Evolutionary conservation across 2,329 filamentous ascomycete genomes (phyloP).

Genomic region (Dactylonectria macrodidyma): DNA sequence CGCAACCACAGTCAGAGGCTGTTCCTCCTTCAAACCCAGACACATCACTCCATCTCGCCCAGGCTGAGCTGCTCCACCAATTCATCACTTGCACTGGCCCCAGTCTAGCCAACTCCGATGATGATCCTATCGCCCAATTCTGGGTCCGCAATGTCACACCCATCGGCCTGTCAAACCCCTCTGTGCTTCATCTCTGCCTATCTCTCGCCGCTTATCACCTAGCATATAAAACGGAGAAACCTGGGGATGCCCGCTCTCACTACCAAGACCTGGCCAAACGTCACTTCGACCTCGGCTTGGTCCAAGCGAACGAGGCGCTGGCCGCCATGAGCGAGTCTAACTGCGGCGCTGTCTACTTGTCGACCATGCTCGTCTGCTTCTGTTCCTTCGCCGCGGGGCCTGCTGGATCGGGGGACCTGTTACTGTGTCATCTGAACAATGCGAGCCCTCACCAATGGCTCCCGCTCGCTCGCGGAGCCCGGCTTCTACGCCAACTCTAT

Average conservation of each 20-base stretch:
- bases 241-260: too few species aligned
- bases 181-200: constrained; percentile 3
- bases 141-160: constrained; percentile 1
- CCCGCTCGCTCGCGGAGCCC: neutral
- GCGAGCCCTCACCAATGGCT: constrained; percentile 4
- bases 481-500: neutral
- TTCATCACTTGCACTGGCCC: constrained; percentile 11
- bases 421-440: constrained; percentile 4
- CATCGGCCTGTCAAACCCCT: constrained; percentile 9
- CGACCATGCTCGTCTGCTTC: constrained; percentile 17
- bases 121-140: constrained; percentile 8
- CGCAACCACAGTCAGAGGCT: neutral
- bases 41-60: neutral
- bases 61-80: constrained; percentile 14
- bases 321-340: constrained; percentile 1
- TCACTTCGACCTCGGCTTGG: constrained; percentile 2
- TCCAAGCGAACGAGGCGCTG: neutral
- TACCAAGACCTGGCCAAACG: neutral
- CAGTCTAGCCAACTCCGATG: constrained; percentile 5
- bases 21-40: neutral
- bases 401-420: neutral
- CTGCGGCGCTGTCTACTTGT: constrained; percentile 16
- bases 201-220: constrained; percentile 14
- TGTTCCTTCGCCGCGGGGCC: constrained; percentile 15
- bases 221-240: neutral